Percentiles rank a stretch among this genome's conserved stretches.
Evolutionary conservation across 2,329 filamentous ascomycete species (phyloP).

Genomic region (Cytospora piceae): DNA sequence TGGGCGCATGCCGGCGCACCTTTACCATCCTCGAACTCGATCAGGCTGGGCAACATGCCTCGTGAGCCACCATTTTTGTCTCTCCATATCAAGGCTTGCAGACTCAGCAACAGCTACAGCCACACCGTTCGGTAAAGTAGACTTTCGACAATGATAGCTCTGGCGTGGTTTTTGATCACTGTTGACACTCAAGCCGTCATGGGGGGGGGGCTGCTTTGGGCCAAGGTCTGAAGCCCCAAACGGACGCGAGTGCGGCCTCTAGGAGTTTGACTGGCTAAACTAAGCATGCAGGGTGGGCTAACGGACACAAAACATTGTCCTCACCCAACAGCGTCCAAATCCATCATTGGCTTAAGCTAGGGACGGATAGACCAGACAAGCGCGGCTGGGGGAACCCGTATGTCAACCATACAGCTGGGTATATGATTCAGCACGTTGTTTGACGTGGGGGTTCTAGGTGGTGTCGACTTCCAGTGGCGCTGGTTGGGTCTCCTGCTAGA

Average conservation of each 20-base stretch:
- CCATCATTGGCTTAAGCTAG: constrained; percentile 17
- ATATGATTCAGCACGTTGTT: constrained; percentile 9
- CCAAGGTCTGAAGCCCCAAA: constrained; percentile 14
- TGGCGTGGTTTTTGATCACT: not conserved
- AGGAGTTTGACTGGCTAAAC: constrained; percentile 8
- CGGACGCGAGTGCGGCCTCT: constrained; percentile 9
- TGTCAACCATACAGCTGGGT: constrained; percentile 11
- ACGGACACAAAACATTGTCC: constrained; percentile 3
- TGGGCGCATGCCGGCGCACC: not conserved
- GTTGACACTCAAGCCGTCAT: constrained; percentile 11
- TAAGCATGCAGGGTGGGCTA: constrained; percentile 20
- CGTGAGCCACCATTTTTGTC: constrained; percentile 7
- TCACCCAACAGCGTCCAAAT: not conserved
- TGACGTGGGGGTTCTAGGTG: constrained; percentile 25
- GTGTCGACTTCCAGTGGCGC: constrained; percentile 18
- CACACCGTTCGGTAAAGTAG: not conserved
- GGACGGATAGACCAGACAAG: constrained; percentile 28
- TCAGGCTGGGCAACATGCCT: constrained; percentile 18
- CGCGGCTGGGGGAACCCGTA: not conserved
- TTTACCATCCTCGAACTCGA: constrained; percentile 5
- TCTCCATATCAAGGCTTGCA: not conserved
- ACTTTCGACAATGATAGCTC: not conserved
- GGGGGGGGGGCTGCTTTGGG: constrained; percentile 14
- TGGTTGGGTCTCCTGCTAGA: not conserved
- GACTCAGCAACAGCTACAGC: not conserved